Base-by-base conservation (phyloP, 1,139 yeast genomes). In the Yamadazyma epiphylla region DNA sequence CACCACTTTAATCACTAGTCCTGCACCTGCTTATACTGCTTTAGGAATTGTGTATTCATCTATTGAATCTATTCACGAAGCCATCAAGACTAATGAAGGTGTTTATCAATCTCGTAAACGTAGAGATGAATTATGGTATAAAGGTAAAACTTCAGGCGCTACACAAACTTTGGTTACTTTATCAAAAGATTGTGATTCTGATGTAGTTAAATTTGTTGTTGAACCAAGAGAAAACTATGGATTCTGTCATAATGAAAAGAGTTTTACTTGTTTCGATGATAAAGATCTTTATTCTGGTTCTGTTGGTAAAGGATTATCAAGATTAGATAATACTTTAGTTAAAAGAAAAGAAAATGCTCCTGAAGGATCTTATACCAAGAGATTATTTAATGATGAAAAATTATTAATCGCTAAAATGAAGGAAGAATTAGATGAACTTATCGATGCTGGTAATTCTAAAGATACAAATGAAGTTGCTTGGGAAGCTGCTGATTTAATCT, bases 401-500 rank as follows among this genome's bases (percentile, higher is more conserved):
- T 68, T 91, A 31, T 67, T 94, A 43, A 65, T 74, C 35, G 95
- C 97, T 13, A 91, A 91, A 66, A 81, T 91, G 58, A 77, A 79
- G 55, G 98, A 91, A 63, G 99, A 91, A 59, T 94, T 96, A 33
- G 97, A 91, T 50, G 99, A 94, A 58, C 74, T 91, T 41, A 79
- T 89, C 24, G 96, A 87, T 36, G 97, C 98, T 13, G 69, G 69
- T 5, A 55, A 59, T 33, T 49, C 69, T 6, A 74, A 74, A 3
- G 53, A 57, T 29, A 46, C 48, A 27, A 49, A 53, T 19, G 97
- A 91, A 41, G 74, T 88, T 31, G 83, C 97, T 0, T 91, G 96
- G 96, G 98, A 91, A 60, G 91, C 95, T 34, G 98, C 98, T 5
- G 99, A 94, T 55, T 70, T 91, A 53, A 60, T 94, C 36, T 91